phyloP scores from a whole-genome alignment of 371 early-diverging fungal species.

The Mucor lusitanicus region DNA sequence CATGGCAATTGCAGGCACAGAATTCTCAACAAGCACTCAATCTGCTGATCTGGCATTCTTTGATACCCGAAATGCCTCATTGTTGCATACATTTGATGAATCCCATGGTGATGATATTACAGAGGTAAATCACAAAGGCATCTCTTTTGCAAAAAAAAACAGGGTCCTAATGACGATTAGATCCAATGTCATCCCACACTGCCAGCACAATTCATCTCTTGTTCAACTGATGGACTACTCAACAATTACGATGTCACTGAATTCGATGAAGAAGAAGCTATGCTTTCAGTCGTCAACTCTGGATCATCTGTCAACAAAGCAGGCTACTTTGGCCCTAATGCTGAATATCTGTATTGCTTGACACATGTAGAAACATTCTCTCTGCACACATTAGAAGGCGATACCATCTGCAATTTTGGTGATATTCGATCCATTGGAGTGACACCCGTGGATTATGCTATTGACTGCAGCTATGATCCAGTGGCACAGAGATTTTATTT shows the following conservation, averaged over 20 bases:
- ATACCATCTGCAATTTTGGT: conserved; percentile 74
- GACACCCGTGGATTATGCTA: conserved; percentile 78
- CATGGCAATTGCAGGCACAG: conserved; percentile 75
- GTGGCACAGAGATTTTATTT: conserved; percentile 73
- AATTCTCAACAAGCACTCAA: conserved; percentile 49
- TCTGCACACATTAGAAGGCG: conserved; percentile 57
- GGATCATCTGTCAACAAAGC: conserved; percentile 77
- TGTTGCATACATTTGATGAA: conserved; percentile 68
- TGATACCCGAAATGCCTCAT: conserved; percentile 52
- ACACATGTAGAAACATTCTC: conserved; percentile 91
- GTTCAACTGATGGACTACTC: conserved; percentile 77
- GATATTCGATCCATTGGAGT: conserved; percentile 67
- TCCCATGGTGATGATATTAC: conserved; percentile 95
- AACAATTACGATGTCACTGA: conserved; percentile 72
- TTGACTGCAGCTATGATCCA: conserved; percentile 79
- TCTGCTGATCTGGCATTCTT: conserved; percentile 79
- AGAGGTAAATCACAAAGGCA: conserved; percentile 24
- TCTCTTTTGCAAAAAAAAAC: too few species aligned
- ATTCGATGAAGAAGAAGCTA: conserved; percentile 87
- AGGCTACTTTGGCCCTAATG: conserved; percentile 88
- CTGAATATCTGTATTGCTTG: conserved; percentile 83
- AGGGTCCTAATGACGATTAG: conserved; percentile 28
- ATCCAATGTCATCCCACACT: conserved; percentile 77
- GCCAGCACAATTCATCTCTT: conserved; percentile 62
- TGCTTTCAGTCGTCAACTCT: conserved; percentile 80